Conservation (phyloP, 106 monocot species). For the Dactylorhiza incarnata region DNA sequence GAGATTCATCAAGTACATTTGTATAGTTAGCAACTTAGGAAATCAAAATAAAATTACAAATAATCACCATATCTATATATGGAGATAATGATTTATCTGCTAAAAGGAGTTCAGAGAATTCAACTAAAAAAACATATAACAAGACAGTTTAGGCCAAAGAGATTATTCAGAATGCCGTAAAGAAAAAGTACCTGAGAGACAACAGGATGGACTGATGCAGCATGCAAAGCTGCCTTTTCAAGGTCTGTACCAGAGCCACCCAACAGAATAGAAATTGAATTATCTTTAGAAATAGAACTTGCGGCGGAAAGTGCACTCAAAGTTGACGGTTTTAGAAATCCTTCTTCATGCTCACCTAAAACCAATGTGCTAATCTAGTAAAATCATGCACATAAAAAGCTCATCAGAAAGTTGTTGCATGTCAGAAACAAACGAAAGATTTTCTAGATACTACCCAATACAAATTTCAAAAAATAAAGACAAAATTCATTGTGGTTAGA, state of each 20-base stretch:
- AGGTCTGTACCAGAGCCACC: conserved; percentile 75
- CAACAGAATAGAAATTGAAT: conserved; percentile 69
- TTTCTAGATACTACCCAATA: background rate
- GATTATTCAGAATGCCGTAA: background rate
- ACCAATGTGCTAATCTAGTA: conserved; percentile 76
- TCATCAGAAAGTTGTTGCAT: background rate
- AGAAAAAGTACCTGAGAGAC: conserved; percentile 59
- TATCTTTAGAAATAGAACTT: conserved; percentile 48
- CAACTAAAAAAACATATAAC: background rate
- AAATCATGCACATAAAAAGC: conserved; percentile 5
- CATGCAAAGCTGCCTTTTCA: conserved; percentile 78
- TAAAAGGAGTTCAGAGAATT: background rate
- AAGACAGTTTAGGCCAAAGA: background rate
- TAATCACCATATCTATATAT: background rate
- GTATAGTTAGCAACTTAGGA: background rate
- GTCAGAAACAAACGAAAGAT: background rate
- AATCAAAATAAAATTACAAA: background rate
- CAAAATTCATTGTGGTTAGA: background rate
- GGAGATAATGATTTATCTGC: background rate
- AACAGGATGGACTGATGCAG: conserved; percentile 68
- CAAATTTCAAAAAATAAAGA: background rate
- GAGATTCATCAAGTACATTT: background rate
- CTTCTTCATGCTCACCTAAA: conserved; percentile 82
- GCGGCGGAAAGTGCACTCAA: conserved; percentile 84
- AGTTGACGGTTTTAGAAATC: conserved; percentile 77